Conservation (phyloP, 108 stramenopile species). For the Skeletonema potamos region DNA sequence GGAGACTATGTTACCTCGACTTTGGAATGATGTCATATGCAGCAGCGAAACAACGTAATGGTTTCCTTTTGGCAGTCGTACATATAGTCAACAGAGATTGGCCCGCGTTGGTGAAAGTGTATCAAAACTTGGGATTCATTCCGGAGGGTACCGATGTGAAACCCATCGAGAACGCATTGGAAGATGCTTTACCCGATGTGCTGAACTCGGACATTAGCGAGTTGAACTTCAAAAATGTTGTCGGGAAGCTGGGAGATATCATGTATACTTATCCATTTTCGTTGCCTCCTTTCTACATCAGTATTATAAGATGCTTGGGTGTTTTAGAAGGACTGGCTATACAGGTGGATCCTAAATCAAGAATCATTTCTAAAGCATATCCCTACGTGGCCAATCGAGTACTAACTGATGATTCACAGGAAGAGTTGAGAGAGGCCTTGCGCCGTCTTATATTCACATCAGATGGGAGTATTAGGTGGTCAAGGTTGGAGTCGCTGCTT, state of each 20-base stretch:
- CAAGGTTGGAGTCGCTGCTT: conserved; percentile 86
- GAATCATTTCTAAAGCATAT: conserved; percentile 92
- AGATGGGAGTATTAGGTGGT: conserved; percentile 86
- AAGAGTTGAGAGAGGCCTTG: conserved; percentile 83
- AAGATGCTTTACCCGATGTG: conserved; percentile 92
- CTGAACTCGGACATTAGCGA: conserved; percentile 90
- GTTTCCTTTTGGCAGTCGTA: conserved; percentile 94
- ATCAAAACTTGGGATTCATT: conserved; percentile 91
- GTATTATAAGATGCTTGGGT: conserved; percentile 96
- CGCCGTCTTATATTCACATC: conserved; percentile 77
- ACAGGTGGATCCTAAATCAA: conserved; percentile 88
- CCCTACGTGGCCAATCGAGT: conserved; percentile 95
- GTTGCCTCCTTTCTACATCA: conserved; percentile 96
- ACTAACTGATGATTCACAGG: conserved; percentile 85
- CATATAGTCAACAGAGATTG: conserved; percentile 98
- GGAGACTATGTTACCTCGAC: conserved; percentile 85
- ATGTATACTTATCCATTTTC: conserved; percentile 97
- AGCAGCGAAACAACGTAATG: conserved; percentile 83
- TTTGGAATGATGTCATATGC: conserved; percentile 97
- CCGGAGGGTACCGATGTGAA: conserved; percentile 79
- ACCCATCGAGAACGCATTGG: conserved; percentile 90
- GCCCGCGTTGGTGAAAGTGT: conserved; percentile 81
- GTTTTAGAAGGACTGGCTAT: conserved; percentile 96
- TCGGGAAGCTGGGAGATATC: conserved; percentile 94
- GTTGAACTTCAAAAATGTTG: conserved; percentile 96